Percentiles rank a stretch among this genome's conserved stretches.
phyloP scores from a whole-genome alignment of 2,329 filamentous ascomycete species.

The Hypoxylon sp. region DNA sequence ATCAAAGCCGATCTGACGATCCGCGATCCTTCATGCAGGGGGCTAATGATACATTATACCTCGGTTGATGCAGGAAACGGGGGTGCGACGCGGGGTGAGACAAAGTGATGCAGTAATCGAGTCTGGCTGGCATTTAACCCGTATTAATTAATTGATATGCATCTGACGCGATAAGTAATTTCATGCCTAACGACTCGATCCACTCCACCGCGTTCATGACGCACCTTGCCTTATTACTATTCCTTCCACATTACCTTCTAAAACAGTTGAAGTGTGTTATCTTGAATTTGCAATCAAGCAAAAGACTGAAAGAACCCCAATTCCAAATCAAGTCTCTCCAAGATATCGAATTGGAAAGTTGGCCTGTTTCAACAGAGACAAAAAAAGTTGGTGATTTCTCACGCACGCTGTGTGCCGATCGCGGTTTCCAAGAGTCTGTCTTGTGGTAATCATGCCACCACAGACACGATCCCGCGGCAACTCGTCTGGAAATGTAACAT shows the following conservation, averaged over 20 bases:
- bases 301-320: neutral
- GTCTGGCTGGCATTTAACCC: neutral
- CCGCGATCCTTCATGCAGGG: constrained; percentile 9
- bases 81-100: constrained; percentile 19
- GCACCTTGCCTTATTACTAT: constrained; percentile 5
- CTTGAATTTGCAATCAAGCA: neutral
- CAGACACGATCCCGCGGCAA: constrained; percentile 47
- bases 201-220: constrained; percentile 33
- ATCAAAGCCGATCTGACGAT: constrained; percentile 31
- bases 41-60: constrained; percentile 24
- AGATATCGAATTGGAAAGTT: neutral
- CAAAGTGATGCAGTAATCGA: constrained; percentile 40
- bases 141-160: constrained; percentile 50
- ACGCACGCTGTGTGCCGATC: neutral
- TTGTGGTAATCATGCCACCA: constrained; percentile 45
- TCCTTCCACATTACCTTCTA: neutral
- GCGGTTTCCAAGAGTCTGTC: constrained; percentile 3
- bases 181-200: constrained; percentile 16
- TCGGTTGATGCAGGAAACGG: constrained; percentile 33
- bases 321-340: neutral
- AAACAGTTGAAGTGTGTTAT: neutral
- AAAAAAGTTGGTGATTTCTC: constrained; percentile 2
- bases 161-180: constrained; percentile 49
- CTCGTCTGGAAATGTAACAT: constrained; percentile 38
- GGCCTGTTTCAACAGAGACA: neutral